Base-by-base conservation (phyloP, 495 filamentous ascomycete species). In the Sphaerosporella brunnea region DNA sequence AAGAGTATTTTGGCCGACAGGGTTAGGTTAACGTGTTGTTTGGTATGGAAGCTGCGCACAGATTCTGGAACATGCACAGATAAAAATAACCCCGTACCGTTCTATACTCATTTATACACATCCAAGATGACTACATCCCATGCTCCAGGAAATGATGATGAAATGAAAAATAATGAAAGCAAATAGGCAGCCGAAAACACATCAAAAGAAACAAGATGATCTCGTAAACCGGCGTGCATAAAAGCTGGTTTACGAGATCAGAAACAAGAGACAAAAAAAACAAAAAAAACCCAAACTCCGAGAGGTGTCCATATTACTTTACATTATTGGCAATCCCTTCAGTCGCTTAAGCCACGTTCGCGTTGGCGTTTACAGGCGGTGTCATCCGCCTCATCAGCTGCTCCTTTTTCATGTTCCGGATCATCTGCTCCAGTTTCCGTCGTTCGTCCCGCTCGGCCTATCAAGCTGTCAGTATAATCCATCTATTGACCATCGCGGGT, bases 391-490 rank as follows among this genome's bases (percentile, higher is more conserved):
- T 5, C n/a, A 10, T 19, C n/a, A 61, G 21, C 2, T 56, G 52
- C 21, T 61, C 51, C 38, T 61, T 58, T 52, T 49, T 64, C 58
- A 57, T 57, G 28, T 15, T 54, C 37, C 47, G 55, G 18, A 53
- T 48, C 28, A 45, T 51, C 19, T 43, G 47, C 37, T 61, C 58
- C n/a, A 61, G 36, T 23, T 49, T 51, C 24, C 58, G 45, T 28
- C 58, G 51, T 36, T 58, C 53, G 20, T 61, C 58, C 48, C 60
- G 58, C 30, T 61, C 58, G 26, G 58, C 58, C 58, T 61, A 38
- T 55, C 28, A 25, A 18, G 32, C 40, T 26, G 15, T 36, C 15
- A 4, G 15, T 7, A 13, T 15, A 9, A 41, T 39, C 16, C 24
- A 4, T 4, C 18, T n/a, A 16, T 16, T 4, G 15, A 18, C 13